Evolutionary conservation across 2,329 filamentous ascomycete species (phyloP).

Genomic region (Colletotrichum eremochloae): DNA sequence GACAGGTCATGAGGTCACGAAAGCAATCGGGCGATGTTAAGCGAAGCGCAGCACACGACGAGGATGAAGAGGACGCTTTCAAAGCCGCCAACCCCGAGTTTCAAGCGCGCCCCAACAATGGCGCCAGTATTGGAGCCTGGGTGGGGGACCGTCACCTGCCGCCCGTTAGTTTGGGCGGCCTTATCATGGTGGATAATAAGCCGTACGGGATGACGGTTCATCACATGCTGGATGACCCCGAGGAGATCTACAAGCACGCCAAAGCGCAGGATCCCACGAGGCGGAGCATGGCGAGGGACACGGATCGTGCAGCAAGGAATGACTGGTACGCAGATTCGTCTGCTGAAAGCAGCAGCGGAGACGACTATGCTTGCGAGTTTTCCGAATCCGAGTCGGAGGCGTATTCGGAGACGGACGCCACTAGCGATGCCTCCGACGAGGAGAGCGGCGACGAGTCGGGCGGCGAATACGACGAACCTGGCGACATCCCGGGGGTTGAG

Average conservation of each 20-base stretch:
- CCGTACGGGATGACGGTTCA: constrained; percentile 96
- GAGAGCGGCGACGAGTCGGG: constrained; percentile 68
- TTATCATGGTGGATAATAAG: constrained; percentile 86
- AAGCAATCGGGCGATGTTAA: constrained; percentile 50
- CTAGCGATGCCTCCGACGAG: constrained; percentile 62
- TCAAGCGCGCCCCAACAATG: constrained; percentile 83
- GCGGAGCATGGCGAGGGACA: constrained; percentile 57
- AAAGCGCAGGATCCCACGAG: constrained; percentile 43
- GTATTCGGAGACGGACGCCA: constrained; percentile 64
- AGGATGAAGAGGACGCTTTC: constrained; percentile 54
- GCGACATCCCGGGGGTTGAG: constrained; percentile 84
- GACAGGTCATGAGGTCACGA: constrained; percentile 74
- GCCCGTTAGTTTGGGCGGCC: constrained; percentile 90
- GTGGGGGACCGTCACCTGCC: constrained; percentile 87
- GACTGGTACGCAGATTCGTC: constrained; percentile 60
- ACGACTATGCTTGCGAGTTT: constrained; percentile 72
- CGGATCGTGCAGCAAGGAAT: constrained; percentile 49
- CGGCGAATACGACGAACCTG: constrained; percentile 69
- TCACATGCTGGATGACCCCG: constrained; percentile 88
- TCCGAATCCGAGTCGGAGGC: constrained; percentile 72
- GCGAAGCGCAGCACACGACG: constrained; percentile 57
- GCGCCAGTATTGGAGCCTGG: constrained; percentile 94
- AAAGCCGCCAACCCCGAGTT: constrained; percentile 78
- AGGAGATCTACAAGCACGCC: constrained; percentile 48
- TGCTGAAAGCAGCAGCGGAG: constrained; percentile 59